A percentile compares a stretch with the other conserved stretches of the same genome.
Evolutionary conservation across 305 asterid species (phyloP).

Genomic region (Ilex paraguariensis): DNA sequence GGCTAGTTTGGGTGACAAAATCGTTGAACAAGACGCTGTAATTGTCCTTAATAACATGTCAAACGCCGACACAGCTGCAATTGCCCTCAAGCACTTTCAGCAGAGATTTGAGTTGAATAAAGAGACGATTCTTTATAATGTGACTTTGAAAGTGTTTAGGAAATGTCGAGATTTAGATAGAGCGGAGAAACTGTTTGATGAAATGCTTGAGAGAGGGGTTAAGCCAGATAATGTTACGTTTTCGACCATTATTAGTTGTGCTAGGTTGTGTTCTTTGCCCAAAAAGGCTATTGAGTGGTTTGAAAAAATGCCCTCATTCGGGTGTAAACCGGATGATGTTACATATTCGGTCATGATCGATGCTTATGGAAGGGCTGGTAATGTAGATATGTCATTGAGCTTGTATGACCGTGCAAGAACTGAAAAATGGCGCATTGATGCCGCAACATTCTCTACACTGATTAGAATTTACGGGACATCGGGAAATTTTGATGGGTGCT

Average conservation of each 20-base stretch:
- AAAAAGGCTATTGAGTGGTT: slow-evolving; percentile 86
- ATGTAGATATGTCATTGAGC: slow-evolving; percentile 61
- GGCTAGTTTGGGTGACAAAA: slow-evolving; percentile 30
- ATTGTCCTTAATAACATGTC: slow-evolving; percentile 67
- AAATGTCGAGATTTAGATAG: slow-evolving; percentile 54
- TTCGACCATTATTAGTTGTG: slow-evolving; percentile 84
- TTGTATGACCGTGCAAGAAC: slow-evolving; percentile 84
- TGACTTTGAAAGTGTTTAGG: slow-evolving; percentile 67
- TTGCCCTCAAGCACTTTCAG: slow-evolving; percentile 54
- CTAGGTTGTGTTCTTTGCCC: slow-evolving; percentile 66
- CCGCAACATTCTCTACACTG: slow-evolving; percentile 63
- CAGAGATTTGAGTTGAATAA: slow-evolving; percentile 25
- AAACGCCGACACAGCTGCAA: slow-evolving; percentile 40
- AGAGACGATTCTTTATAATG: slow-evolving; percentile 66
- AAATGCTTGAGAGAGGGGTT: slow-evolving; percentile 70
- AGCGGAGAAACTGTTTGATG: slow-evolving; percentile 55
- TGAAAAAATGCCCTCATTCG: slow-evolving; percentile 69
- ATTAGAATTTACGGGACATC: slow-evolving; percentile 56
- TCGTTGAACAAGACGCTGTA: slow-evolving; percentile 68
- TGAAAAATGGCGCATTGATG: slow-evolving; percentile 81
- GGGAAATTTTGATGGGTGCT: slow-evolving; percentile 88
- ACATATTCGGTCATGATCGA: slow-evolving; percentile 89
- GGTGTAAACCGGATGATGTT: slow-evolving; percentile 64
- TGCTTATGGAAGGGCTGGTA: slow-evolving; percentile 76
- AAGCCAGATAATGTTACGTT: slow-evolving; percentile 81